phyloP scores from a whole-genome alignment of 768 basidiomycete genomes.

The Paxillus ammoniavirescens region DNA sequence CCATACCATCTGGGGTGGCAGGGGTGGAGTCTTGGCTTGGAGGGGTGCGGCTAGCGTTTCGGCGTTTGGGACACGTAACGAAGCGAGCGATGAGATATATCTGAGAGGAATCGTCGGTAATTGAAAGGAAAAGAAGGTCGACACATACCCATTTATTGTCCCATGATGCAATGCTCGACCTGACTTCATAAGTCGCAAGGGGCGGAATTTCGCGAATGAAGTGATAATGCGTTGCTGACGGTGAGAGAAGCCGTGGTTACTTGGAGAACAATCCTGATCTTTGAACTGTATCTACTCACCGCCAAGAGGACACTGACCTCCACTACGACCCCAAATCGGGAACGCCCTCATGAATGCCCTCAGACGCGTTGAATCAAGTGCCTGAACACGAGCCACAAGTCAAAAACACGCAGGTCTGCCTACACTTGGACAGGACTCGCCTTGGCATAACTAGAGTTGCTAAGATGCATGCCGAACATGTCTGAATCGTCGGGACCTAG shows the following conservation, averaged over 20 bases:
- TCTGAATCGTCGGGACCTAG: constrained; percentile 73
- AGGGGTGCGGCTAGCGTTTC: not conserved
- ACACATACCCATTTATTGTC: constrained; percentile 71
- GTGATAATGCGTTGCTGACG: constrained; percentile 59
- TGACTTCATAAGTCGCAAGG: constrained; percentile 58
- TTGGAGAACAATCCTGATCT: not conserved
- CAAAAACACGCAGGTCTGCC: not conserved
- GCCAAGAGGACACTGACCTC: constrained; percentile 62
- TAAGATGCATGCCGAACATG: constrained; percentile 63
- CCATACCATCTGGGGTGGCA: constrained; percentile 15
- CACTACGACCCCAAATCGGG: constrained; percentile 54
- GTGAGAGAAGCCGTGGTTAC: not conserved
- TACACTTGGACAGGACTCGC: constrained; percentile 28
- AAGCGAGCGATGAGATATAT: constrained; percentile 63
- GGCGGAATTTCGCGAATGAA: constrained; percentile 74
- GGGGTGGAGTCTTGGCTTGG: constrained; percentile 31
- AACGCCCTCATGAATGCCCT: constrained; percentile 48
- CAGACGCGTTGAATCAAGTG: constrained; percentile 48
- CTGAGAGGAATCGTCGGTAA: constrained; percentile 29
- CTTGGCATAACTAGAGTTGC: constrained; percentile 82
- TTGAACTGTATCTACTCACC: constrained; percentile 20
- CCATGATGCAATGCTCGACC: constrained; percentile 58
- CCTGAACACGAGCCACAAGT: constrained; percentile 20
- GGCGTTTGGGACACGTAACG: constrained; percentile 48
- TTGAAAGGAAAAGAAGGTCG: not conserved